Evolutionary conservation across 768 basidiomycete species (phyloP), one percentile per base, ranked within the genome.

Genomic region (Mycena belliarum): DNA sequence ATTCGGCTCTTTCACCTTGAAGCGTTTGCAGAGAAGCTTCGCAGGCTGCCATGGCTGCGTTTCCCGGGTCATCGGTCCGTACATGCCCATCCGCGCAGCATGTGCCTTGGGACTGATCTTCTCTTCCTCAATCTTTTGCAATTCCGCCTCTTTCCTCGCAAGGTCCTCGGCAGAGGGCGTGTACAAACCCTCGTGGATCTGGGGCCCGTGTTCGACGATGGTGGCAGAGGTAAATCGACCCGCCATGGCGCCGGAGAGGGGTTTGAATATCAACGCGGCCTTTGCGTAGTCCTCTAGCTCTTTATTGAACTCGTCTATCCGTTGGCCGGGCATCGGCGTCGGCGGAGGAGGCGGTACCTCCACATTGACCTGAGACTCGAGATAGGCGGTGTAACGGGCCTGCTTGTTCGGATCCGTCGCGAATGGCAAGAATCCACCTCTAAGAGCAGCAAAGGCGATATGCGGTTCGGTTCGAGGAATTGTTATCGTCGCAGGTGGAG

Each of bases 181-280:
- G 63, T 90, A 83, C 47, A 93, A 68, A 2, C 92, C 92, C 68
- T 87, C 89, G 28, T 83, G 66, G 14, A 84, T 69, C 53, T 82
- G 79, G 6, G 87, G 82, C 1, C 82, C 88, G 6, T 72, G 69
- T 25, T 93, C 91, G n/a, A 91, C 73, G 15, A 87, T 79, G 0
- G 82, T 82, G 0, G 92, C 91, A 55, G 84, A 89, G 6, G 90
- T 93, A 72, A 98, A 98, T n/a, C 96, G 82, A 21, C 86, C 89
- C 0, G 94, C 93, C 92, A 98, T 98, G 16, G 93, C 92, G 3
- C 89, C 92, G 0, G 86, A 83, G 63, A 95, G 84, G 0, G 97
- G 97, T 65, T 93, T 93, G 76, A 98, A 98, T 26, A 98, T 83
- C 24, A 81, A 74, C 0, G 96, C 96, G 0, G 93, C 82, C 68